Percentiles rank a stretch among this genome's conserved stretches.
phyloP scores from a whole-genome alignment of 106 monocot species.

The Dendrobium huoshanense region DNA sequence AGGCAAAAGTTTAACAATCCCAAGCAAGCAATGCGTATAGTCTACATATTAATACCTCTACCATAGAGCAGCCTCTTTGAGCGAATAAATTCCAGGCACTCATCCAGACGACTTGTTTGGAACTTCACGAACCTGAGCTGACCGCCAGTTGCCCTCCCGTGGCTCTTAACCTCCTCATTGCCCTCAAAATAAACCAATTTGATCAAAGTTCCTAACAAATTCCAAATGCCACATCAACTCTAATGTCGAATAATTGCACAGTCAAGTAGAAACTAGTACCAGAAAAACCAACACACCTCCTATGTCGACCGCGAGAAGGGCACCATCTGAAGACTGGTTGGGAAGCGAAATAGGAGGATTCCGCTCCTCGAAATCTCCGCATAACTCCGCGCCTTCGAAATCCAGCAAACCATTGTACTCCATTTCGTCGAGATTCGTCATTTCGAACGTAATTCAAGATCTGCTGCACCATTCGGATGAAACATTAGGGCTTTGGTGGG shows the following conservation, averaged over 20 bases:
- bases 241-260: background rate
- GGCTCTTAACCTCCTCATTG: constrained; percentile 9
- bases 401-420: constrained; percentile 9
- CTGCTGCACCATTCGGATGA: background rate
- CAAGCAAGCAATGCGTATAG: background rate
- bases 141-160: constrained; percentile 13
- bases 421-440: background rate
- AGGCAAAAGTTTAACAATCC: background rate
- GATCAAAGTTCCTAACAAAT: constrained; percentile 31
- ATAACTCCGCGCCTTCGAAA: constrained; percentile 27
- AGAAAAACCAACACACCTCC: constrained; percentile 16
- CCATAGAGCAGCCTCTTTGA: constrained; percentile 24
- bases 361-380: constrained; percentile 23
- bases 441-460: background rate
- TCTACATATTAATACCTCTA: background rate
- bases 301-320: constrained; percentile 31
- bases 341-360: constrained; percentile 35
- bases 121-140: constrained; percentile 50
- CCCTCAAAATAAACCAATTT: constrained; percentile 34
- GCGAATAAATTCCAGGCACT: constrained; percentile 54
- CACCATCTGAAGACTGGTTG: constrained; percentile 10
- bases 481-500: background rate
- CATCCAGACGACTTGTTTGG: constrained; percentile 38
- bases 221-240: background rate
- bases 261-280: background rate